Percentiles rank a stretch among this genome's conserved stretches.
Conservation (phyloP, 805 yeast species). For the Kuraishia borneana region DNA sequence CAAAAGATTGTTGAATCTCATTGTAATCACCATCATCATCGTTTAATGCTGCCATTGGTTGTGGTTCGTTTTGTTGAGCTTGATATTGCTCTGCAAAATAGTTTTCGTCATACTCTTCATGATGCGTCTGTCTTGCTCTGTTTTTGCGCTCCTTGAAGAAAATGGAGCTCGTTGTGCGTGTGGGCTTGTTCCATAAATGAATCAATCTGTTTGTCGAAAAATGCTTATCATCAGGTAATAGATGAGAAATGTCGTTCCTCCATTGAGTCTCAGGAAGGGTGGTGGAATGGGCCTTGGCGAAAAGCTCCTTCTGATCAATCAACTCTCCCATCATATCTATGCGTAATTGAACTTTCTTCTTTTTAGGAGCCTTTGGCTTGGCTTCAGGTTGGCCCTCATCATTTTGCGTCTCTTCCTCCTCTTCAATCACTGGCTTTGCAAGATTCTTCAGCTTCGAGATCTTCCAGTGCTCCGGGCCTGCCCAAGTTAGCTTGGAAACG, state of each 20-base stretch:
- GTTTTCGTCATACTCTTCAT: constrained; percentile 28
- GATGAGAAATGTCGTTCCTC: constrained; percentile 10
- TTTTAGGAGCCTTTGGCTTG: neutral
- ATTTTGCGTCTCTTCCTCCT: constrained; percentile 9
- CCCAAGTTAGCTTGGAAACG: constrained; percentile 62
- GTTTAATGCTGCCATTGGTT: constrained; percentile 5
- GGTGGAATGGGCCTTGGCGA: constrained; percentile 13
- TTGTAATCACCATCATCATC: constrained; percentile 10
- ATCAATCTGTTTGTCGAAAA: constrained; percentile 37
- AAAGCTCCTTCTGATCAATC: constrained; percentile 11
- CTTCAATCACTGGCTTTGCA: constrained; percentile 8
- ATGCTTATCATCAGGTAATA: constrained; percentile 37
- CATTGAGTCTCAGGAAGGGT: constrained; percentile 12
- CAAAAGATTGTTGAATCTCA: constrained; percentile 13
- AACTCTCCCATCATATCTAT: neutral
- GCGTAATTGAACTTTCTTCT: neutral
- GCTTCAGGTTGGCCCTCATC: neutral
- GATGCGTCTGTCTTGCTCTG: constrained; percentile 1
- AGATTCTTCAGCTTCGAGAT: constrained; percentile 37
- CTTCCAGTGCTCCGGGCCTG: constrained; percentile 93
- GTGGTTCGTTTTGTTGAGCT: constrained; percentile 11
- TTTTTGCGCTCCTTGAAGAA: constrained; percentile 10
- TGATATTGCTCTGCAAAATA: constrained; percentile 38
- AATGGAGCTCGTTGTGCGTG: constrained; percentile 13
- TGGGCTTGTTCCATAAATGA: constrained; percentile 34